A percentile compares a stretch with the other conserved stretches of the same genome.
These are phyloP conservation scores for Monilinia vaccinii-corymbosi DNA, from an alignment of 2,329 filamentous ascomycete species.

Conservation along the genomic window DNA sequence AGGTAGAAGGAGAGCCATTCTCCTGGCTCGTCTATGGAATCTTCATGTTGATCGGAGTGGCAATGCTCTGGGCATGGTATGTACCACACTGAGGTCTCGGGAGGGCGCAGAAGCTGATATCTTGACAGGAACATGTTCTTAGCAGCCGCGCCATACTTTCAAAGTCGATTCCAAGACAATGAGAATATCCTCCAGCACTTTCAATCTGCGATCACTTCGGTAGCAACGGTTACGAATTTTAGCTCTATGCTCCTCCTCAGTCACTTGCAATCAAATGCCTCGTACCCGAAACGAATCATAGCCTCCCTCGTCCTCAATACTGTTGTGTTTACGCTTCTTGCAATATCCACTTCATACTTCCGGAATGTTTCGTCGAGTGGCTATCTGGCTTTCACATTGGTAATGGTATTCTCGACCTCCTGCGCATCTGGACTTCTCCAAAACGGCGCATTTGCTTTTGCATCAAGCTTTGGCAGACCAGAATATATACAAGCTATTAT, in stretches of 20 bases:
- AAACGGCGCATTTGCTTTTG: constrained; percentile 90
- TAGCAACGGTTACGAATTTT: constrained; percentile 79
- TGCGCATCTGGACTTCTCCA: constrained; percentile 78
- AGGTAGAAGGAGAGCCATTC: constrained; percentile 43
- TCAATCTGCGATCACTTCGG: constrained; percentile 79
- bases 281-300: constrained; percentile 81
- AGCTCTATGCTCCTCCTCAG: constrained; percentile 66
- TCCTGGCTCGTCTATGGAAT: constrained; percentile 81
- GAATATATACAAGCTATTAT: constrained; percentile 97
- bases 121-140: constrained; percentile 88
- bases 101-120: constrained; percentile 7
- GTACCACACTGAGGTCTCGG: constrained; percentile 24
- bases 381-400: constrained; percentile 76
- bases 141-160: constrained; percentile 88
- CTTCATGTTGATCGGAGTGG: constrained; percentile 76
- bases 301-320: constrained; percentile 68
- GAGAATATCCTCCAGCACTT: constrained; percentile 71
- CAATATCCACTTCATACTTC: constrained; percentile 67
- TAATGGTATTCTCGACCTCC: constrained; percentile 72
- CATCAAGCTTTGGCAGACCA: constrained; percentile 70
- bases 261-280: constrained; percentile 70
- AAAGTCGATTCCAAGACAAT: constrained; percentile 64
- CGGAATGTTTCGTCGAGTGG: constrained; percentile 48
- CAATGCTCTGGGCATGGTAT: constrained; percentile 97
- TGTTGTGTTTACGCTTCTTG: constrained; percentile 66